These are phyloP conservation scores for Limonomyces culmigenus DNA, from an alignment of 1,284 basidiomycete species.

Conservation along the genomic window DNA sequence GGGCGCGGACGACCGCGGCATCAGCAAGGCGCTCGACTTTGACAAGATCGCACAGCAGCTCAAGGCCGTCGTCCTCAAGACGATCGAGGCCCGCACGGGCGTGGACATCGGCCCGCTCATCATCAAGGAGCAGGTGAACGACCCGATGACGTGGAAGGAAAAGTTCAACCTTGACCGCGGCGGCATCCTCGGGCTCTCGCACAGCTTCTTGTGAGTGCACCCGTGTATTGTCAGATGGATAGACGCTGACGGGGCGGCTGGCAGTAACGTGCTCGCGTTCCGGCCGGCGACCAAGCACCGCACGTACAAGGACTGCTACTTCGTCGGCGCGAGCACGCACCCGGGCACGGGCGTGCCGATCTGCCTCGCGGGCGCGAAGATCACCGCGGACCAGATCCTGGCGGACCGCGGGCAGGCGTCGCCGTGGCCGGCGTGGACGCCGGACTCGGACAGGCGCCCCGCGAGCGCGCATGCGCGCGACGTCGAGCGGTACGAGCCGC, in stretches of 20 bases:
- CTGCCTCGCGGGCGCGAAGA: not conserved
- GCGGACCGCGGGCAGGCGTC: slow-evolving; percentile 2
- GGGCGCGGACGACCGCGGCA: slow-evolving; percentile 4
- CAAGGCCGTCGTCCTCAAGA: slow-evolving; percentile 13
- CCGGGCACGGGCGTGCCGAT: slow-evolving; percentile 9
- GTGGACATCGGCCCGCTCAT: slow-evolving; percentile 13
- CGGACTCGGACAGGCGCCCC: no score
- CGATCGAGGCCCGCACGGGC: slow-evolving; percentile 11
- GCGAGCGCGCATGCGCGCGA: no score
- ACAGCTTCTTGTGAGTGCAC: slow-evolving; percentile 18
- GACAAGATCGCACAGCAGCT: slow-evolving; percentile 10
- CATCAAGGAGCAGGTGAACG: slow-evolving; percentile 15
- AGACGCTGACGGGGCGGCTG: not conserved
- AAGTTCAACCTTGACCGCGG: slow-evolving; percentile 19
- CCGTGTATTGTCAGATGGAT: not conserved
- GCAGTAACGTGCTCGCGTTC: slow-evolving; percentile 9
- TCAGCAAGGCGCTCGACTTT: not conserved
- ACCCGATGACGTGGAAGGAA: slow-evolving; percentile 15
- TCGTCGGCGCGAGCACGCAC: slow-evolving; percentile 16
- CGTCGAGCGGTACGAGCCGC: no score
- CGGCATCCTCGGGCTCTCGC: slow-evolving; percentile 17
- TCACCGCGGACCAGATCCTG: not conserved
- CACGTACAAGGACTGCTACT: slow-evolving; percentile 12
- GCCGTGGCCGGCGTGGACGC: no score
- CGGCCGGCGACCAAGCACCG: slow-evolving; percentile 8